Evolutionary conservation across 768 basidiomycete species (phyloP).

Genomic region (Pleurotus platypus): DNA sequence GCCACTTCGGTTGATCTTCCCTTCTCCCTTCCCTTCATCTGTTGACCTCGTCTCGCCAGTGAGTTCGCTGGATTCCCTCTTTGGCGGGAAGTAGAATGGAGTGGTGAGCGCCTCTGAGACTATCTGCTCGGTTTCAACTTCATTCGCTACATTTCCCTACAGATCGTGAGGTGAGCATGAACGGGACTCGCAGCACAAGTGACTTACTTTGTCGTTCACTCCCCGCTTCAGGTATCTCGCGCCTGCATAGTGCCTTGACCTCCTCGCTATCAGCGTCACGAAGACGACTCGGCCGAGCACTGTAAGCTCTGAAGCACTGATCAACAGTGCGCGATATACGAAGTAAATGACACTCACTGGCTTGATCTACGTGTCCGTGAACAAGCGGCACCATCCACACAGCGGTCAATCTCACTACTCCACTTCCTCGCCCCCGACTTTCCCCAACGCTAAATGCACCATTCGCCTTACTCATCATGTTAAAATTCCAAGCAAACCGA

Average conservation of each 20-base stretch:
- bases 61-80: conserved; percentile 25
- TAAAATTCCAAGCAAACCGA: conserved; percentile 85
- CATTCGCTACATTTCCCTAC: conserved; percentile 43
- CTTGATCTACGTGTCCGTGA: conserved; percentile 97
- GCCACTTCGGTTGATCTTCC: not conserved
- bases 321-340: not conserved
- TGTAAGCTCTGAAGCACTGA: conserved; percentile 66
- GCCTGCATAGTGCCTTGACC: conserved; percentile 94
- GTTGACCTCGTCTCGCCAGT: conserved; percentile 18
- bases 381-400: conserved; percentile 91
- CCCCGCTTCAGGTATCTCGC: conserved; percentile 93
- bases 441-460: conserved; percentile 41
- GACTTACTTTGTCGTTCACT: conserved; percentile 80
- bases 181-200: not conserved
- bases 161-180: too few relatives aligned
- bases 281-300: conserved; percentile 89
- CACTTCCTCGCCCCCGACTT: not conserved
- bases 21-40: not conserved
- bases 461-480: too few relatives aligned
- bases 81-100: conserved; percentile 76
- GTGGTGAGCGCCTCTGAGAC: conserved; percentile 88
- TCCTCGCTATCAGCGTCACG: conserved; percentile 89
- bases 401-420: conserved; percentile 28
- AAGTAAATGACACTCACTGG: conserved; percentile 56
- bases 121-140: conserved; percentile 98